These are phyloP conservation scores for Aspergillus egyptiacus DNA, from an alignment of 495 filamentous ascomycete genomes.

Conservation along the genomic window DNA sequence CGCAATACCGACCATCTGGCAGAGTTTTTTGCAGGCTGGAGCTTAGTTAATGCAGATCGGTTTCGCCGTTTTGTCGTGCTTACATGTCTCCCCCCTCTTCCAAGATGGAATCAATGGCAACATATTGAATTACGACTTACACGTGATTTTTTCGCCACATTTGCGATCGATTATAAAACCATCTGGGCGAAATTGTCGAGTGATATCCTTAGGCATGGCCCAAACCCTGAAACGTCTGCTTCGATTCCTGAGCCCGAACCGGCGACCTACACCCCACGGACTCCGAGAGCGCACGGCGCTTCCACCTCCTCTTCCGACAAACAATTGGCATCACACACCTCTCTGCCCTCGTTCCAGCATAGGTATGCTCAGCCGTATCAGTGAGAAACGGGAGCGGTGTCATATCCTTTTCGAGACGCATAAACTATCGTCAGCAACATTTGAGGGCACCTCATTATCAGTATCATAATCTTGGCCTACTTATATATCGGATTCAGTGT, in stretches of 20 bases:
- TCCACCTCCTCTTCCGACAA: neutral
- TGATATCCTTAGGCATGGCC: neutral
- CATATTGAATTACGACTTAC: constrained; percentile 25
- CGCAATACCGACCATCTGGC: constrained; percentile 35
- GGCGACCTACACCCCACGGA: constrained; percentile 8
- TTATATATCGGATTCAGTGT: too few relatives aligned
- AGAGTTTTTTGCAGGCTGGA: constrained; percentile 43
- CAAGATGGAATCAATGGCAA: constrained; percentile 30
- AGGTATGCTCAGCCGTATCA: constrained; percentile 11
- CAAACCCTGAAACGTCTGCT: neutral
- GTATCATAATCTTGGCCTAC: too few relatives aligned
- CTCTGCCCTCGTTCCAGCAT: too few relatives aligned
- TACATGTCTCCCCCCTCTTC: constrained; percentile 16
- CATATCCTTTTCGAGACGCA: constrained; percentile 3
- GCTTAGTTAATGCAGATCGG: constrained; percentile 26
- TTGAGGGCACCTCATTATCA: too few relatives aligned
- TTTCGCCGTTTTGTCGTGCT: constrained; percentile 31
- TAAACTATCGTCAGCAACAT: too few relatives aligned
- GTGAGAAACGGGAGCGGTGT: neutral
- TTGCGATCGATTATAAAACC: constrained; percentile 13
- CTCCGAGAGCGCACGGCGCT: neutral
- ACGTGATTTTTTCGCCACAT: constrained; percentile 15
- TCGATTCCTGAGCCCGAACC: neutral
- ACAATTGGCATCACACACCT: too few relatives aligned
- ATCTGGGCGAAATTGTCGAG: constrained; percentile 12